Conservation (phyloP, 2,329 filamentous ascomycete genomes). For the Ophioceras dolichostomum region DNA sequence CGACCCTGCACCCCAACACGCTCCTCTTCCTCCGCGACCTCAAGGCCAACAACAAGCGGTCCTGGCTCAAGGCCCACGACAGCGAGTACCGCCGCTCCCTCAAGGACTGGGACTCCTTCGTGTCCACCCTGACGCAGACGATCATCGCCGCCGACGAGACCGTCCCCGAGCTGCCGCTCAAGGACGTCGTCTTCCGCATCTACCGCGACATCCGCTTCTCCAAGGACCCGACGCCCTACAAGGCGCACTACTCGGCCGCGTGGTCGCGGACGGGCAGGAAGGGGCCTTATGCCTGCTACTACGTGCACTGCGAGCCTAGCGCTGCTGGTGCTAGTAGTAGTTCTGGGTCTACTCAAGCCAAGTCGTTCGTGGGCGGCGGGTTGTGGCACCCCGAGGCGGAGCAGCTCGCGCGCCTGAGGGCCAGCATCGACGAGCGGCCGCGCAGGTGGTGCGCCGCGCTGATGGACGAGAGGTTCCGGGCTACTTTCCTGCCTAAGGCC, state of each 20-base stretch:
- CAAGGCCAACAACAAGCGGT: conserved; percentile 44
- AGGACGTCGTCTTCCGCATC: conserved; percentile 80
- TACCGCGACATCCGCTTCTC: conserved; percentile 79
- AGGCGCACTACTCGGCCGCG: conserved; percentile 70
- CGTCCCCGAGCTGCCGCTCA: conserved; percentile 73
- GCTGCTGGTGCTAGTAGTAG: no score
- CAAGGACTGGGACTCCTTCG: conserved; percentile 71
- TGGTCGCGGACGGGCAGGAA: conserved; percentile 84
- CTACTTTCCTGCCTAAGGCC: conserved; percentile 49
- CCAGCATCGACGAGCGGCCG: conserved; percentile 64
- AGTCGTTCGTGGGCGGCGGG: conserved; percentile 67
- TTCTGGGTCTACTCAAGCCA: conserved; percentile 10
- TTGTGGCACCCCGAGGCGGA: conserved; percentile 66
- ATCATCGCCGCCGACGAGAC: conserved; percentile 60
- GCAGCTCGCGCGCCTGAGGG: conserved; percentile 54
- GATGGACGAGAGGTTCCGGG: conserved; percentile 45
- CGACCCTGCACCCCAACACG: conserved; percentile 44
- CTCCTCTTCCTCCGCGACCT: conserved; percentile 45
- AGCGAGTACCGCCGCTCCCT: conserved; percentile 65
- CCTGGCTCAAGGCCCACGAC: conserved; percentile 59
- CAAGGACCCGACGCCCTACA: conserved; percentile 78
- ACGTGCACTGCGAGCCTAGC: conserved; percentile 67
- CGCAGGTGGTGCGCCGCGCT: conserved; percentile 57
- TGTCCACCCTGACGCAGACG: conserved; percentile 58
- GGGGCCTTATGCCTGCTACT: conserved; percentile 80